Percentiles rank a stretch among this genome's conserved stretches.
Conservation (phyloP, 108 stramenopile genomes). For the Aurantiochytrium sp. region DNA sequence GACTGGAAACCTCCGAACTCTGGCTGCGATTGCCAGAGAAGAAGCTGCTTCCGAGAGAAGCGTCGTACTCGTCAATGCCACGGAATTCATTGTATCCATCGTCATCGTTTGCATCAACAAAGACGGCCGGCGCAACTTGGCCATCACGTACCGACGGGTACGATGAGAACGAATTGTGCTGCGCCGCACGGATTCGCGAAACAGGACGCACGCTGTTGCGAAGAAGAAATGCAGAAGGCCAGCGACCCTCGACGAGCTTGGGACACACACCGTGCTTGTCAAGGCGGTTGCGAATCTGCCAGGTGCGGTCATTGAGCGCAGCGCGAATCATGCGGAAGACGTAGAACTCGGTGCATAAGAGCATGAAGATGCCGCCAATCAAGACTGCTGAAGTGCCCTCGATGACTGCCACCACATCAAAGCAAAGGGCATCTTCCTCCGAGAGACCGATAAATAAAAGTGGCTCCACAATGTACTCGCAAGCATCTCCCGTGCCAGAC, state of each 20-base stretch:
- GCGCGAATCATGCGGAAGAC: background rate
- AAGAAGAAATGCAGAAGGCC: too few species aligned
- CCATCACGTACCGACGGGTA: too few species aligned
- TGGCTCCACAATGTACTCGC: background rate
- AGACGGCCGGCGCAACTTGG: too few species aligned
- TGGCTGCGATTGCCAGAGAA: too few species aligned
- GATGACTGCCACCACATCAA: background rate
- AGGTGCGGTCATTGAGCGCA: background rate
- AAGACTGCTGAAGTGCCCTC: background rate
- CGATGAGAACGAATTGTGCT: too few species aligned
- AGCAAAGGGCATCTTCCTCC: background rate
- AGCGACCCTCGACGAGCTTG: background rate
- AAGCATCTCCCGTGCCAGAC: background rate
- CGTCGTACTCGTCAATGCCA: too few species aligned
- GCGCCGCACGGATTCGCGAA: too few species aligned
- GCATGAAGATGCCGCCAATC: background rate
- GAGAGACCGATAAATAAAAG: background rate
- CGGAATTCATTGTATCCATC: too few species aligned
- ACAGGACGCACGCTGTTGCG: too few species aligned
- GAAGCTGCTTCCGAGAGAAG: too few species aligned
- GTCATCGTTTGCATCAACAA: too few species aligned
- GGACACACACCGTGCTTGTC: background rate
- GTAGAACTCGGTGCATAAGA: background rate
- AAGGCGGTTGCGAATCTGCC: background rate
- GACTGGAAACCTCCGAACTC: too few species aligned